Base-by-base conservation (phyloP, 1,284 basidiomycete species). In the Ganoderma multipileum region DNA sequence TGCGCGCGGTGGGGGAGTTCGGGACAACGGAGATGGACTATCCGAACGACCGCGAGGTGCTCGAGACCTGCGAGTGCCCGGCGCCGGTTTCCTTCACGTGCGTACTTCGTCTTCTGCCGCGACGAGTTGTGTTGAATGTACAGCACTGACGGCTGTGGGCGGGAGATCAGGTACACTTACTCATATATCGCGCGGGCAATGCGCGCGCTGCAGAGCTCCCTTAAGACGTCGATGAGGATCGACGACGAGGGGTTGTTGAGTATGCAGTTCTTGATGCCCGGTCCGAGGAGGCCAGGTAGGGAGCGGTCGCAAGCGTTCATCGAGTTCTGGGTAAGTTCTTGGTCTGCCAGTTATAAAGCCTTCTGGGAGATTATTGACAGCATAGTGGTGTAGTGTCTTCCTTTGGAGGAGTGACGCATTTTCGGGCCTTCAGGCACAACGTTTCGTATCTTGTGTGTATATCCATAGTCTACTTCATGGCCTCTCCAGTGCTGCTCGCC, bases 11-110 rank as follows among this genome's bases (percentile, higher is more conserved):
- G 9, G 95, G 95, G 1, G 88, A 89, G 55, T 93, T 94, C 77
- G 95, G 95, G 7, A 93, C 87, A 68, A 93, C 92, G 1, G 93
- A 96, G 94, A 93, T 97, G 89, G 96, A 98, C 79, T 97, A 96
- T 73, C 94, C 95, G 0, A 95, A 95, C 75, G 95, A 97, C 76
- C 85, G 87, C 63, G 95, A 97, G 64, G 94, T 97, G 0, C 86
- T 98, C 54, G 95, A 97, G 79, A 88, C 90, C 0, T 95, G 96
- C 76, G 93, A 96, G 73, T 97, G 95, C 77, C 84, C 81, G 12
- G 81, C 84, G 47, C 80, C 82, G 8, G 86, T 95, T n/a, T 85
- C 83, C 30, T 95, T 93, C 78, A 95, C 89, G 95, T 95, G 71
- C 50, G 85, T 67, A 23, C 36, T 20, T n/a, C 16, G 5, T 11